Evolutionary conservation across 2,329 filamentous ascomycete genomes (phyloP), one percentile per base, ranked within the genome.

Genomic region (Thelonectria rubi): DNA sequence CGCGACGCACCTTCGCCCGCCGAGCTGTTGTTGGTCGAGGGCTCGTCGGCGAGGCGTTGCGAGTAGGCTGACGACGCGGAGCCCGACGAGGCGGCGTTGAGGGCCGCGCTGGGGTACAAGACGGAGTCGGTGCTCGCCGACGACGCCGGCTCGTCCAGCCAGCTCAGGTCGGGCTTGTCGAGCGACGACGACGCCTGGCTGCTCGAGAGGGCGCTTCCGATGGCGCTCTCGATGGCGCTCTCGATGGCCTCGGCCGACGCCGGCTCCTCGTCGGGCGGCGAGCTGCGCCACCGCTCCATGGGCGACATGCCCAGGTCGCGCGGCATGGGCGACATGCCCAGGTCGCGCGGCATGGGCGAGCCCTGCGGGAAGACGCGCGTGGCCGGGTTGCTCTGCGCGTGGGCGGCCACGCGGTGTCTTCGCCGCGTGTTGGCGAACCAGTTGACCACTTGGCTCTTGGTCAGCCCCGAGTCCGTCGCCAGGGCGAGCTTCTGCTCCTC

Each of bases 361-460:
- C 79, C 80, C 0, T 75, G 73, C 10, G 72, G 73, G 63, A 75
- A 76, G 24, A 74, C 53, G 55, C 66, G 68, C 34, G 48, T 63
- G 3, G 60, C 68, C n/a, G 63, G 64, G n/a, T 68, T 72, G 18
- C 65, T 47, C 18, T 72, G 73, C 4, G 70, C 69, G 18, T 72
- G 72, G 39, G 69, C 39, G 39, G 74, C 69, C 39, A 80, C 70
- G 8, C 80, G 78, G 43, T 83, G 79, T 1, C 82, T 80, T 8
- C 82, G 77, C 18, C 82, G 75, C 1, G 81, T 81, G 64, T 84
- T 84, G 20, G 81, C 77, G 64, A 84, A 84, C 81, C 82, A 84
- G 53, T 81, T 82, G 20, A 78, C 72, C 3, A 84, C 77, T 34
- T 82, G 79, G 2, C 75, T 79, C 51, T 73, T 73, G 18, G 77